A percentile compares a stretch with the other conserved stretches of the same genome.
Evolutionary conservation across 192 early-diverging fungal genomes (phyloP).

Genomic region (Funneliformis geosporum): DNA sequence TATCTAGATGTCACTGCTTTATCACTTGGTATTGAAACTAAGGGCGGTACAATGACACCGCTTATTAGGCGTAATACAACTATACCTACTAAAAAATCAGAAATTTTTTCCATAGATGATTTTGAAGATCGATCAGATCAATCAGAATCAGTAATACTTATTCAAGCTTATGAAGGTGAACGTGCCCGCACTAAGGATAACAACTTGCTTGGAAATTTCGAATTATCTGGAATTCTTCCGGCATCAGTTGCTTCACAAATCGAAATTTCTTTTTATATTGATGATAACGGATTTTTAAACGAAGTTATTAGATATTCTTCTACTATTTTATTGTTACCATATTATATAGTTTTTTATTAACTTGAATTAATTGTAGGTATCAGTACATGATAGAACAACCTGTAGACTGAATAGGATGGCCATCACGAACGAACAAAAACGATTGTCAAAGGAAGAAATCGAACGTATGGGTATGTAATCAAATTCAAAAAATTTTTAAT

Average conservation of each 20-base stretch:
- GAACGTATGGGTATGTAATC: too few species aligned
- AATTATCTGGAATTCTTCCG: constrained; percentile 73
- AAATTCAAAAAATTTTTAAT: too few species aligned
- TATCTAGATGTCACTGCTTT: constrained; percentile 79
- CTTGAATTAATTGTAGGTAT: not conserved
- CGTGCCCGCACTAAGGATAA: constrained; percentile 79
- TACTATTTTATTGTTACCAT: not conserved
- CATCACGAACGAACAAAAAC: not conserved
- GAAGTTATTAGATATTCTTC: not conserved
- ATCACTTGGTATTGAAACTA: constrained; percentile 81
- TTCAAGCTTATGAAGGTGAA: too few species aligned
- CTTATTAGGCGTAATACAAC: constrained; percentile 58
- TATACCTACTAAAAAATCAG: constrained; percentile 78
- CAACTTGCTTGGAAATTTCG: constrained; percentile 84
- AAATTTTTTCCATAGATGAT: constrained; percentile 73
- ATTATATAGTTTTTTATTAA: not conserved
- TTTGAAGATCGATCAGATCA: constrained; percentile 85
- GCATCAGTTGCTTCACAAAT: constrained; percentile 69
- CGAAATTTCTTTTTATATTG: constrained; percentile 68
- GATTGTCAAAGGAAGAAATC: constrained; percentile 59
- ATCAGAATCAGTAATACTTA: too few species aligned
- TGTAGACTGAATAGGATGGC: not conserved
- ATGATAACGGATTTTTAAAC: not conserved
- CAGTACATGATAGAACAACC: not conserved
- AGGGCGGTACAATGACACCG: constrained; percentile 70